These are phyloP conservation scores for Poa pratensis DNA, from an alignment of 176 grass and related monocot species.

Conservation along the genomic window DNA sequence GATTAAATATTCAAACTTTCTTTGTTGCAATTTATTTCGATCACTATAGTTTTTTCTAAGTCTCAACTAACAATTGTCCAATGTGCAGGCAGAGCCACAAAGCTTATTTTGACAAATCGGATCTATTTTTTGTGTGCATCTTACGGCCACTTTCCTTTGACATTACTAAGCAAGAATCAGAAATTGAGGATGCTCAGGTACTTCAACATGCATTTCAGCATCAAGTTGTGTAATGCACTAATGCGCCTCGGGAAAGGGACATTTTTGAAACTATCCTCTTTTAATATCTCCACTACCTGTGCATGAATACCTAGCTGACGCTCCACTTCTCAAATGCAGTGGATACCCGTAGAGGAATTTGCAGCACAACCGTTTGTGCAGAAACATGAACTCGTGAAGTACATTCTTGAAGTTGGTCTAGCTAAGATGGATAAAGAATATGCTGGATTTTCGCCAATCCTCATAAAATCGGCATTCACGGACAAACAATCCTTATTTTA, in stretches of 20 bases:
- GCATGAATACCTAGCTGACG: not conserved
- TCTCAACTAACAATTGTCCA: slow-evolving; percentile 23
- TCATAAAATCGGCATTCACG: slow-evolving; percentile 75
- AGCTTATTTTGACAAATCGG: slow-evolving; percentile 85
- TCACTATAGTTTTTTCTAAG: not conserved
- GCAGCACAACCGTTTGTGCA: slow-evolving; percentile 77
- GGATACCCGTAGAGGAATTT: slow-evolving; percentile 92
- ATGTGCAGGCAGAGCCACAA: slow-evolving; percentile 91
- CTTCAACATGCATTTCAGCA: slow-evolving; percentile 18
- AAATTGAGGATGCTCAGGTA: slow-evolving; percentile 91
- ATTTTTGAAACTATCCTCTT: not conserved
- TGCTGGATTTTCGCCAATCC: slow-evolving; percentile 70
- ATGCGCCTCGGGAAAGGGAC: not conserved
- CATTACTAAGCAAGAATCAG: slow-evolving; percentile 86
- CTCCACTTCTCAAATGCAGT: slow-evolving; percentile 56
- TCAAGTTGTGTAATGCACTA: not conserved
- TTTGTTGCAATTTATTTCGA: slow-evolving; percentile 2
- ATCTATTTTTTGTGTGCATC: slow-evolving; percentile 92
- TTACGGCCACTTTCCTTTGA: slow-evolving; percentile 73
- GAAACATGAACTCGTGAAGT: slow-evolving; percentile 82
- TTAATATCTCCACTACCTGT: not conserved
- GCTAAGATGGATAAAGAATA: slow-evolving; percentile 72
- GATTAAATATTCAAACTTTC: not conserved
- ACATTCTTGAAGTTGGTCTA: slow-evolving; percentile 75
- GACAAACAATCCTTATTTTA: slow-evolving; percentile 61